phyloP scores from a whole-genome alignment of 139 green algal species.

The Tetratostichococcus sp. region DNA sequence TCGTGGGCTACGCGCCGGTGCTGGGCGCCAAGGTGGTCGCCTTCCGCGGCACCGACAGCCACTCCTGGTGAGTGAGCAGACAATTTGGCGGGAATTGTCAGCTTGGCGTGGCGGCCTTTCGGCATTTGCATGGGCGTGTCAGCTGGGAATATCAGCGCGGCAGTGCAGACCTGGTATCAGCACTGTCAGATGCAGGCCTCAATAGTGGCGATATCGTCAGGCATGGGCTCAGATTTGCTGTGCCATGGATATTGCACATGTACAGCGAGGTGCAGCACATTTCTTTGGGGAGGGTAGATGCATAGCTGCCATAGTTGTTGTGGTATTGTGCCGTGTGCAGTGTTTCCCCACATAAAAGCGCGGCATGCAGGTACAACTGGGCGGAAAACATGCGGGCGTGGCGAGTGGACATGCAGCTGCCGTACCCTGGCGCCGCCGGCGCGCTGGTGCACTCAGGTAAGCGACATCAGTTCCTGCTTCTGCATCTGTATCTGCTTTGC shows the following conservation, averaged over 20 bases:
- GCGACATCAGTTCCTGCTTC: background rate
- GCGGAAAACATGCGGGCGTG: conserved; percentile 77
- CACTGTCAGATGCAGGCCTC: too few relatives aligned
- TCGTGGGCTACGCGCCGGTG: conserved; percentile 52
- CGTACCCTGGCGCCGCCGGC: conserved; percentile 29
- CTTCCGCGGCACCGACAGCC: conserved; percentile 72
- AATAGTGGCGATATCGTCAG: too few relatives aligned
- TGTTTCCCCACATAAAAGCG: too few relatives aligned
- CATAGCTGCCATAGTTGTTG: too few relatives aligned
- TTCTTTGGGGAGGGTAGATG: too few relatives aligned
- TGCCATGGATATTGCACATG: too few relatives aligned
- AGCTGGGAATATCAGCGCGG: background rate
- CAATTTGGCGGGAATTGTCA: background rate
- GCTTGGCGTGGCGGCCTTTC: background rate
- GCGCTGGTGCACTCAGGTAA: conserved; percentile 57
- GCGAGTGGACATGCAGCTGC: conserved; percentile 43
- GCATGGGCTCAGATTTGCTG: too few relatives aligned
- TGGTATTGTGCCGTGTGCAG: too few relatives aligned
- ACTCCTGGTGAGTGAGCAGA: conserved; percentile 36
- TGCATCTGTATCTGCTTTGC: background rate
- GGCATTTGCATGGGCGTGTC: background rate
- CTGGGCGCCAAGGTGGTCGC: conserved; percentile 57
- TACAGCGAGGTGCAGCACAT: too few relatives aligned
- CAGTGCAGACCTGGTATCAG: too few relatives aligned
- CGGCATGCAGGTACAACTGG: conserved; percentile 56